A percentile compares a stretch with the other conserved stretches of the same genome.
phyloP scores from a whole-genome alignment of 2,329 filamentous ascomycete species.

The Zasmidium citrigriseum region DNA sequence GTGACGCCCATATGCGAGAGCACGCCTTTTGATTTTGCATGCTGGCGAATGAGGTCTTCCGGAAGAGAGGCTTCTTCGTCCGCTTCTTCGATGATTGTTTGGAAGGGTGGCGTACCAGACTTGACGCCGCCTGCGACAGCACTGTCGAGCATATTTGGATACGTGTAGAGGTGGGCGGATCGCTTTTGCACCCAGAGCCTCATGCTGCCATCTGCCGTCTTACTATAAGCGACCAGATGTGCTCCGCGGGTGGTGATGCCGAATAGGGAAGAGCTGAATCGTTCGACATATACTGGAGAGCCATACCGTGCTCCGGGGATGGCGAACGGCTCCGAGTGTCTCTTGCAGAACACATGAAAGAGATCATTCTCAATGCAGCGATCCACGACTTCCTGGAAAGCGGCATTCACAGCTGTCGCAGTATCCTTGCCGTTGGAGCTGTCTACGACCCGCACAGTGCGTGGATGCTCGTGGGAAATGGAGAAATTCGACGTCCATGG shows the following conservation, averaged over 20 bases:
- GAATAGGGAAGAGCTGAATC: conserved; percentile 69
- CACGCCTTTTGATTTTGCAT: conserved; percentile 62
- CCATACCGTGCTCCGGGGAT: conserved; percentile 64
- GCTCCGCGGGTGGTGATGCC: conserved; percentile 78
- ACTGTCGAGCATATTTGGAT: conserved; percentile 86
- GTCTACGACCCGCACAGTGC: conserved; percentile 30
- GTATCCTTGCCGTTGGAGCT: conserved; percentile 63
- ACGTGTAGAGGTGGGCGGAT: conserved; percentile 76
- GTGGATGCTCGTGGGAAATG: conserved; percentile 43
- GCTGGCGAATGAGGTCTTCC: conserved; percentile 63
- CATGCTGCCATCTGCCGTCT: conserved; percentile 42
- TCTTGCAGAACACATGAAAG: conserved; percentile 73
- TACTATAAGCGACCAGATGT: conserved; percentile 71
- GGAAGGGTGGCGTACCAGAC: conserved; percentile 76
- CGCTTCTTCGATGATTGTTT: conserved; percentile 80
- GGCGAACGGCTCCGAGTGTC: conserved; percentile 77
- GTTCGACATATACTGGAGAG: conserved; percentile 71
- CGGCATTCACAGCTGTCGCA: conserved; percentile 56
- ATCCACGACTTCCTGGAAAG: conserved; percentile 66
- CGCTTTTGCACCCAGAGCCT: conserved; percentile 82
- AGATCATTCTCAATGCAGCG: conserved; percentile 47
- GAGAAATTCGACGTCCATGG: conserved; percentile 57
- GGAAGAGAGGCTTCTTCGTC: conserved; percentile 84
- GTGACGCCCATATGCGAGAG: conserved; percentile 83
- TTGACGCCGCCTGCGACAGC: conserved; percentile 84